Percentiles rank a stretch among this genome's conserved stretches.
These are phyloP conservation scores for Penicillium fuscoglaucum DNA, from an alignment of 2,329 filamentous ascomycete genomes.

Conservation along the genomic window DNA sequence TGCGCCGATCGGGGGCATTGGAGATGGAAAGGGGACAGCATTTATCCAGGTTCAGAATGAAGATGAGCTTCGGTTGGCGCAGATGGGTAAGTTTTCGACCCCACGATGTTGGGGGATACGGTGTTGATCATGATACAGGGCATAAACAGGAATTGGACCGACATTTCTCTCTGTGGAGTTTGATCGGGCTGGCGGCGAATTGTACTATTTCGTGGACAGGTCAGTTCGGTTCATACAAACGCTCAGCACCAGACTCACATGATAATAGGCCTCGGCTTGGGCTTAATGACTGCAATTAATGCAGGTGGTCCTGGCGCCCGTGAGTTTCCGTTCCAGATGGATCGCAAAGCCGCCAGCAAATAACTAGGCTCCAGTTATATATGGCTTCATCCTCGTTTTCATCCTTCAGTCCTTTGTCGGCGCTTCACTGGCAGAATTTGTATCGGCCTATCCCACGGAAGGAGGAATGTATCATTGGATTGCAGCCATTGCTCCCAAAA, in stretches of 20 bases:
- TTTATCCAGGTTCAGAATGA: conserved; percentile 32
- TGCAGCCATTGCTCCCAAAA: conserved; percentile 48
- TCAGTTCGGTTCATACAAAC: neutral
- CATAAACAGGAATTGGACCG: conserved; percentile 53
- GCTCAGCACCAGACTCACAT: neutral
- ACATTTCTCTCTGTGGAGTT: conserved; percentile 50
- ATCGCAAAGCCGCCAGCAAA: neutral
- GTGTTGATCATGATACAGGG: conserved; percentile 30
- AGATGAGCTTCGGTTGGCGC: conserved; percentile 46
- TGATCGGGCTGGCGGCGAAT: conserved; percentile 52
- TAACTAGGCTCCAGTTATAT: conserved; percentile 44
- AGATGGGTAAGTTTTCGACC: conserved; percentile 43
- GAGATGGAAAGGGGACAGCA: neutral
- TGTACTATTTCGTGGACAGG: conserved; percentile 55
- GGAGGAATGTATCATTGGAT: conserved; percentile 57
- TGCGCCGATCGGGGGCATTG: neutral
- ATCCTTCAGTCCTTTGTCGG: conserved; percentile 50
- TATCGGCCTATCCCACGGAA: conserved; percentile 51
- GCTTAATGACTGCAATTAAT: conserved; percentile 50
- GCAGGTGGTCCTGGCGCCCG: conserved; percentile 50
- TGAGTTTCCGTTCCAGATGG: conserved; percentile 14
- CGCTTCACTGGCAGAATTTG: conserved; percentile 50
- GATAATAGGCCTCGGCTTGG: conserved; percentile 41
- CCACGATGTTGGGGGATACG: neutral
- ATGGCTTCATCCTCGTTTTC: conserved; percentile 52